A percentile compares a stretch with the other conserved stretches of the same genome.
phyloP scores from a whole-genome alignment of 768 basidiomycete species.

The Candolleomyces eurysporus region DNA sequence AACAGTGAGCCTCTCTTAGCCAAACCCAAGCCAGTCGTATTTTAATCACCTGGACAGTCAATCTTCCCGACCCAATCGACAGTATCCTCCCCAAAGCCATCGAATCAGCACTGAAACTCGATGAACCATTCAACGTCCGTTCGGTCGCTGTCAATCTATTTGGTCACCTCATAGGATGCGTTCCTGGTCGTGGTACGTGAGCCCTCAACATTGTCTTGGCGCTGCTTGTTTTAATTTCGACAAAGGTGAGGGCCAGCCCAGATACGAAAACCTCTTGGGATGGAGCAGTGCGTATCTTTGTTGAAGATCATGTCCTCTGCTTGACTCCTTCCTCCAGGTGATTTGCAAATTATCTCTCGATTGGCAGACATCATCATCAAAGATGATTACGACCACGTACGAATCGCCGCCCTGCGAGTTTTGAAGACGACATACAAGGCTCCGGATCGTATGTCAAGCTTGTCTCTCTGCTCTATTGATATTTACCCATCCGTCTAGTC shows the following conservation, averaged over 20 bases:
- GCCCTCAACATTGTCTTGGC: too few relatives aligned
- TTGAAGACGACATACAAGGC: neutral
- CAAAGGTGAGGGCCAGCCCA: neutral
- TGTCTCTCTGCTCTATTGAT: neutral
- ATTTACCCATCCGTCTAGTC: too few relatives aligned
- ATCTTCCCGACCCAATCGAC: neutral
- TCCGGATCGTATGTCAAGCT: neutral
- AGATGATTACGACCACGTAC: neutral
- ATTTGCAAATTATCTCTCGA: neutral
- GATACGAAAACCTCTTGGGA: neutral
- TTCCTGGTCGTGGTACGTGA: too few relatives aligned
- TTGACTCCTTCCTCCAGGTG: too few relatives aligned
- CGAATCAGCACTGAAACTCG: neutral
- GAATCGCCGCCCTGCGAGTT: neutral
- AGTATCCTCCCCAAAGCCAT: neutral
- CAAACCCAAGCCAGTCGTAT: neutral
- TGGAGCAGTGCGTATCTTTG: neutral
- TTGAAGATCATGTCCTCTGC: neutral
- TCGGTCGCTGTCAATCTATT: neutral
- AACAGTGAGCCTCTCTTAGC: neutral
- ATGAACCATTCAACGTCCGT: neutral
- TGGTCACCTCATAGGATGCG: neutral
- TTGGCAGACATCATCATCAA: neutral
- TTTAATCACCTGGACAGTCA: neutral
- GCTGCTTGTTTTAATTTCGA: neutral